A percentile compares a stretch with the other conserved stretches of the same genome.
phyloP scores from a whole-genome alignment of 495 filamentous ascomycete species.

The Lentithecium fluviatile region DNA sequence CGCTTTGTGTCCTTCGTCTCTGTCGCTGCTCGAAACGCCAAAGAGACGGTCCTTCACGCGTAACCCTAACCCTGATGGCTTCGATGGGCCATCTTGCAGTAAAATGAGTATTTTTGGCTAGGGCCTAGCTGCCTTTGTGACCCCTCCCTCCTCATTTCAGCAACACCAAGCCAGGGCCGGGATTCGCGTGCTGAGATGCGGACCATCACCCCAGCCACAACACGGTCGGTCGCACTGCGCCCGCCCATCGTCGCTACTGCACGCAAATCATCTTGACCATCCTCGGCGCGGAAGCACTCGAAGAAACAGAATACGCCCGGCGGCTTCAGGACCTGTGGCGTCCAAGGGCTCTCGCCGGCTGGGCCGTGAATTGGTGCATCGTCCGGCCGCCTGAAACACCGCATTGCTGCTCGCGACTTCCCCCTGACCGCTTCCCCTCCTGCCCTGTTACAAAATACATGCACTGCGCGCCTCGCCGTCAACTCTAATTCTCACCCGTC shows the following conservation, averaged over 20 bases:
- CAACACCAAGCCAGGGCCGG: conserved; percentile 4
- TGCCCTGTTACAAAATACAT: conserved; percentile 20
- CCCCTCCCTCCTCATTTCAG: neutral
- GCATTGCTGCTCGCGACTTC: conserved; percentile 21
- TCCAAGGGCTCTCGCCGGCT: neutral
- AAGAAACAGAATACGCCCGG: neutral
- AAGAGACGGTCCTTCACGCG: too few species aligned
- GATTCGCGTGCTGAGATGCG: neutral
- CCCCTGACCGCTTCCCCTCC: conserved; percentile 16
- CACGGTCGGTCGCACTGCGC: neutral
- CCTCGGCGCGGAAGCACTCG: neutral
- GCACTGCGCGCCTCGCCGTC: conserved; percentile 2
- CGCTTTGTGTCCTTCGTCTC: too few species aligned
- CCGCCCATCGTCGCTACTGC: neutral
- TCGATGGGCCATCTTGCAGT: too few species aligned
- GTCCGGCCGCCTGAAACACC: conserved; percentile 16
- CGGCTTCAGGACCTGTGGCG: conserved; percentile 1
- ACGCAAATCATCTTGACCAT: neutral
- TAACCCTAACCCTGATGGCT: too few species aligned
- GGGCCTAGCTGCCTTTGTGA: neutral
- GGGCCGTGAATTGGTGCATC: neutral
- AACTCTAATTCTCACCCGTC: neutral
- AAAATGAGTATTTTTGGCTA: too few species aligned
- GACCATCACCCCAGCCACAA: neutral
- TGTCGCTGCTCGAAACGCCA: too few species aligned